A percentile compares a stretch with the other conserved stretches of the same genome.
These are phyloP conservation scores for Podospora comata DNA, from an alignment of 495 filamentous ascomycete species.

Conservation along the genomic window DNA sequence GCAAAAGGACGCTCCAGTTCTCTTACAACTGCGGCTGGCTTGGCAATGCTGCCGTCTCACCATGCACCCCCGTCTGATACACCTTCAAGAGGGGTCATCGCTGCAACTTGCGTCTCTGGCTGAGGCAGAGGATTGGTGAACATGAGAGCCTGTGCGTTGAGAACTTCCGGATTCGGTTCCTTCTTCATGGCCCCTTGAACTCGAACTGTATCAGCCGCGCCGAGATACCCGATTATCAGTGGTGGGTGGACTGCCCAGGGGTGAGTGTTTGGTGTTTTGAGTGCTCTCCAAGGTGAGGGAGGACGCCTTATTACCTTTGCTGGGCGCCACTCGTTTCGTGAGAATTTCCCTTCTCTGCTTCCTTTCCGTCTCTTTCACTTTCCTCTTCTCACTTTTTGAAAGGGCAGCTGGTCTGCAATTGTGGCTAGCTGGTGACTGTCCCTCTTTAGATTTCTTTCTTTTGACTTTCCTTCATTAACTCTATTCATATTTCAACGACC, in stretches of 20 bases:
- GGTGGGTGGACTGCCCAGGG: conserved; percentile 3
- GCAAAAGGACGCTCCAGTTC: not conserved
- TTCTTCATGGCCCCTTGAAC: not conserved
- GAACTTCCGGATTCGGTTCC: not conserved
- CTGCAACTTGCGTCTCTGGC: not conserved
- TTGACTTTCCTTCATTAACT: conserved; percentile 7
- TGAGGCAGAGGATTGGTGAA: not conserved
- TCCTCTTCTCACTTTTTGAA: conserved; percentile 6
- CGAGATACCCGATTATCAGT: conserved; percentile 1
- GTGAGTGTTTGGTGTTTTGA: not conserved
- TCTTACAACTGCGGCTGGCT: not conserved
- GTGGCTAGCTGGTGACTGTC: conserved; percentile 10
- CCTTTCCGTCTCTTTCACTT: conserved; percentile 4
- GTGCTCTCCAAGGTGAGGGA: not conserved
- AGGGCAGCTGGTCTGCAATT: conserved; percentile 24
- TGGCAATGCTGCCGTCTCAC: conserved; percentile 8
- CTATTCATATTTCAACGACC: not conserved
- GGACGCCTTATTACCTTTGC: not conserved
- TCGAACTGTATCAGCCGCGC: conserved; percentile 2
- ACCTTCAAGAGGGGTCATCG: not conserved
- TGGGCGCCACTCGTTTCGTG: conserved; percentile 10
- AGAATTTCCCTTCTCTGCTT: conserved; percentile 12
- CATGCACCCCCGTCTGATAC: conserved; percentile 5
- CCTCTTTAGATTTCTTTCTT: conserved; percentile 4
- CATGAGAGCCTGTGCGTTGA: not conserved